Evolutionary conservation across 2,329 filamentous ascomycete genomes (phyloP).

Genomic region (Colletotrichum sp.): DNA sequence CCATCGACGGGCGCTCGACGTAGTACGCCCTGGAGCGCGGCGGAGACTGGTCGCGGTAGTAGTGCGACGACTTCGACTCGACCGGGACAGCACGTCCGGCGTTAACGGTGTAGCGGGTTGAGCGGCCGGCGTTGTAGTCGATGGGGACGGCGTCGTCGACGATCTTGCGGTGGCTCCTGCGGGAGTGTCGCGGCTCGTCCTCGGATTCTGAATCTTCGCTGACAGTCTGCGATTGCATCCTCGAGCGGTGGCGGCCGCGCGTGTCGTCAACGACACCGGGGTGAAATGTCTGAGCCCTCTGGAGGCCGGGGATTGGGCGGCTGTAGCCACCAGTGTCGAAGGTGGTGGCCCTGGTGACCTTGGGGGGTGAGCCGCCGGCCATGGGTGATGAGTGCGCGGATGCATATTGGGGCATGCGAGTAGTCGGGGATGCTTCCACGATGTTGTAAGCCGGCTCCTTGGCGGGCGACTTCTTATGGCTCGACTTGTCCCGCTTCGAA

Average conservation of each 20-base stretch:
- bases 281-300: constrained; percentile 38
- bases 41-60: constrained; percentile 25
- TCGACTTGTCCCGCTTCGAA: constrained; percentile 21
- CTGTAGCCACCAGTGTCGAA: constrained; percentile 32
- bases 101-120: constrained; percentile 10
- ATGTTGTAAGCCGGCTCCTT: constrained; percentile 22
- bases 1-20: constrained; percentile 29
- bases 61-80: constrained; percentile 24
- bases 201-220: constrained; percentile 38
- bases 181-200: constrained; percentile 32
- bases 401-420: constrained; percentile 29
- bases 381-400: constrained; percentile 30
- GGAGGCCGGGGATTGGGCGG: constrained; percentile 29
- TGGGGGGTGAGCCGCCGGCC: constrained; percentile 35
- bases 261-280: constrained; percentile 25
- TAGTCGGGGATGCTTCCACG: constrained; percentile 32
- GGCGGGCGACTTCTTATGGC: constrained; percentile 22
- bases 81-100: constrained; percentile 30
- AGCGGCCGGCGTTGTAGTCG: neutral
- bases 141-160: constrained; percentile 32
- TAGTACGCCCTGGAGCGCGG: constrained; percentile 9
- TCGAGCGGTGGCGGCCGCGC: constrained; percentile 42
- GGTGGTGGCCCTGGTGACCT: constrained; percentile 36
- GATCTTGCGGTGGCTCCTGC: constrained; percentile 38
- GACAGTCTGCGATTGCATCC: constrained; percentile 37